Percentiles rank a stretch among this genome's conserved stretches.
phyloP scores from a whole-genome alignment of 495 filamentous ascomycete genomes.

The Echria macrotheca region DNA sequence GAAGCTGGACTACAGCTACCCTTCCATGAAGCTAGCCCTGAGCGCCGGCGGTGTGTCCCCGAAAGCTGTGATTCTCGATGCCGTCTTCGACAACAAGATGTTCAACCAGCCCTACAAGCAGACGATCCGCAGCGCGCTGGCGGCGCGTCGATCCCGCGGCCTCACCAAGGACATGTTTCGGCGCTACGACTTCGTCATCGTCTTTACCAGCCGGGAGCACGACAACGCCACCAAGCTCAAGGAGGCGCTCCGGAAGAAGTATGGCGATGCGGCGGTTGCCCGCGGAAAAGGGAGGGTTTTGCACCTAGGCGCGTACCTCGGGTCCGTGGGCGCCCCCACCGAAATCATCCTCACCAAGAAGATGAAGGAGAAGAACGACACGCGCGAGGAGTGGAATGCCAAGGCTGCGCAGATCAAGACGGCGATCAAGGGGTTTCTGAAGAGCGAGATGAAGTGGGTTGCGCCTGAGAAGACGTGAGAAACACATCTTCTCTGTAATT shows the following conservation, averaged over 20 bases:
- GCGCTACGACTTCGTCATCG: slow-evolving; percentile 19
- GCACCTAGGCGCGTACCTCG: slow-evolving; percentile 20
- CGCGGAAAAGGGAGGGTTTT: slow-evolving; percentile 18
- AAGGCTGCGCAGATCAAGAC: slow-evolving; percentile 19
- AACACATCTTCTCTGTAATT: too few relatives aligned
- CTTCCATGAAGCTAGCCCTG: slow-evolving; percentile 9
- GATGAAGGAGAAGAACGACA: not conserved
- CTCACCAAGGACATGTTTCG: slow-evolving; percentile 13
- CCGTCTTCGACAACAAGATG: slow-evolving; percentile 23
- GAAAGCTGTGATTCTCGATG: not conserved
- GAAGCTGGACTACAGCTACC: slow-evolving; percentile 16
- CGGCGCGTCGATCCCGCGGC: slow-evolving; percentile 2
- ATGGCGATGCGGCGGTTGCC: not conserved
- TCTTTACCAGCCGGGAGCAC: slow-evolving; percentile 23
- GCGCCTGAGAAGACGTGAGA: slow-evolving; percentile 20
- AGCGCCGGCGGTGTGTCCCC: slow-evolving; percentile 11
- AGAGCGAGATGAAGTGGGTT: slow-evolving; percentile 20
- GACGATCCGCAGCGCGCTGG: slow-evolving; percentile 3
- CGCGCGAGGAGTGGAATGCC: slow-evolving; percentile 11
- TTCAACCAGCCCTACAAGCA: slow-evolving; percentile 18
- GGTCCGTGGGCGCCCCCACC: not conserved
- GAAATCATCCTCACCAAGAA: not conserved
- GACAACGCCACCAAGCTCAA: slow-evolving; percentile 23
- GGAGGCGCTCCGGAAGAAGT: slow-evolving; percentile 8
- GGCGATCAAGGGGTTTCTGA: slow-evolving; percentile 20